These are phyloP conservation scores for maize (Zea mays) DNA, from an alignment of 176 grass and related monocot species.

Conservation along the genomic window Zm-B73-REFERENCE-NAM-5.0 NC_050102.1:24342501-24343000, in stretches of 20 bases:
- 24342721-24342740: conserved; percentile 46
- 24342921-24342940: background rate
- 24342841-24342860: conserved; percentile 9
- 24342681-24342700: conserved; percentile 37
- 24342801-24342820: conserved; percentile 16
- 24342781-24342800: background rate
- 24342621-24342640: background rate
- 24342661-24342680: background rate
- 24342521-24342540: background rate
- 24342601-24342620: conserved; percentile 29
- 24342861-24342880: background rate
- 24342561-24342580: background rate
- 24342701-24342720: conserved; percentile 53
- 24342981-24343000: conserved; percentile 33
- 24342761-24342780: conserved; percentile 42
- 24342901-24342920: background rate
- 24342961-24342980: background rate
- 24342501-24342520: background rate
- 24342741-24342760: conserved; percentile 48
- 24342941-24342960: background rate
- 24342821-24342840: conserved; percentile 29
- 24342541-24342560: conserved; percentile 8
- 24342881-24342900: background rate
- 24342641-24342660: background rate
- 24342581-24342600: conserved; percentile 11